Base-by-base conservation (phyloP, 139 green algal species). In the Gonium pectorale region DNA sequence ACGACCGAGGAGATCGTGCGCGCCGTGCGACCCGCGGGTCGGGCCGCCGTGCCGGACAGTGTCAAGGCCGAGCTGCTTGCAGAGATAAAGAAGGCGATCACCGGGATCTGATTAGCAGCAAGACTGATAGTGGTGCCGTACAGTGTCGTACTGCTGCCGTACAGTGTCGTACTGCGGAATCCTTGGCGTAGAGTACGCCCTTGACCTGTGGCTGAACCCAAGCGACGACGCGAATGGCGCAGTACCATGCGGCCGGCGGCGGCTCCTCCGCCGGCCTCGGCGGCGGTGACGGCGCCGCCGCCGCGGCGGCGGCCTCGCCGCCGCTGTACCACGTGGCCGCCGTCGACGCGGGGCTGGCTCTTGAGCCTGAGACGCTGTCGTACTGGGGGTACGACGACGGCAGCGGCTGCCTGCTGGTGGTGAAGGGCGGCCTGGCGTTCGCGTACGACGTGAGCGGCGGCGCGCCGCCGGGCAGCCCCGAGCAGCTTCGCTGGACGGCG, bases 31-130 rank as follows among this genome's bases (percentile, higher is more conserved):
- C 90, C 90, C 26, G 63, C 88, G 49, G 92, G 87, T 9, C 80
- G 90, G 22, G 56, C 74, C 46, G 60, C 35, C 35, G 92, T 95
- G 46, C 92, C 92, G 3, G 92, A 95, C 87, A 83, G 60, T 63
- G 75, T 95, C 51, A 95, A 95, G 75, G 90, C 92, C 11, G 90
- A 95, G 88, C 92, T 95, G 26, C 89, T 95, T 29, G 79, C 81
- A 2, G 73, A 91, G 33, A 92, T 94, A 73, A 92, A 92, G 41
- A 90, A 86, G 24, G 92, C 91, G 85, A 93, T 94, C 31, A 67
- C 89, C 11, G 56, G 46, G 43, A 63, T 90, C 27, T 91, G 41
- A 86, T 31, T 19, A 17, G 13, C 35, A 27, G n/a, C n/a, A n/a
- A n/a, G n/a, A n/a, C n/a, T n/a, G n/a, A n/a, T n/a, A n/a, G n/a